Percentiles rank a stretch among this genome's conserved stretches.
These are phyloP conservation scores for Backusella tarrabulga DNA, from an alignment of 192 early-diverging fungal genomes.

Conservation along the genomic window DNA sequence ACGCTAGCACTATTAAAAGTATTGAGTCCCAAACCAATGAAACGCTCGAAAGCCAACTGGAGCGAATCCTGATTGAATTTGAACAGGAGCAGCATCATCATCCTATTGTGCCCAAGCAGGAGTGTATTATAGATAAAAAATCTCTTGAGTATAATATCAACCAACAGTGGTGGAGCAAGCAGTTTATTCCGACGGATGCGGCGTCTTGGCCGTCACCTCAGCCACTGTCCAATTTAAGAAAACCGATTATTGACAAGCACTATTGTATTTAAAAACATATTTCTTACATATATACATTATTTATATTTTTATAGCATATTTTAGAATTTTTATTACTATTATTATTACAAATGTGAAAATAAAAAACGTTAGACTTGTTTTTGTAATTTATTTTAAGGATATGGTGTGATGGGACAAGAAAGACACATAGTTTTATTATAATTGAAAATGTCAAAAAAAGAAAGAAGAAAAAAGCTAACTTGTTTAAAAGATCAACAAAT, in stretches of 20 bases:
- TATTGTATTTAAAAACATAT: neutral
- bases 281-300: neutral
- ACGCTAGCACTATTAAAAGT: neutral
- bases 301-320: neutral
- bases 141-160: neutral
- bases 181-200: constrained; percentile 7
- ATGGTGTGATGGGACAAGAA: no score
- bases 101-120: neutral
- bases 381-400: no score
- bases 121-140: neutral
- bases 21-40: neutral
- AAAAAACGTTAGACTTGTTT: no score
- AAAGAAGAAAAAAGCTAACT: no score
- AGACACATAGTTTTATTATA: neutral
- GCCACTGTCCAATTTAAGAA: neutral
- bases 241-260: neutral
- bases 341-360: neutral
- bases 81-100: constrained; percentile 6
- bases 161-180: constrained; percentile 1
- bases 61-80: neutral
- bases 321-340: no score
- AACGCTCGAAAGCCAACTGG: neutral
- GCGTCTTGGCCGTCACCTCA: constrained; percentile 11
- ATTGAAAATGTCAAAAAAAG: neutral
- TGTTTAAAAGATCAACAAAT: no score